These are phyloP conservation scores for Fusarium setosum DNA, from an alignment of 2,329 filamentous ascomycete genomes.

Conservation along the genomic window DNA sequence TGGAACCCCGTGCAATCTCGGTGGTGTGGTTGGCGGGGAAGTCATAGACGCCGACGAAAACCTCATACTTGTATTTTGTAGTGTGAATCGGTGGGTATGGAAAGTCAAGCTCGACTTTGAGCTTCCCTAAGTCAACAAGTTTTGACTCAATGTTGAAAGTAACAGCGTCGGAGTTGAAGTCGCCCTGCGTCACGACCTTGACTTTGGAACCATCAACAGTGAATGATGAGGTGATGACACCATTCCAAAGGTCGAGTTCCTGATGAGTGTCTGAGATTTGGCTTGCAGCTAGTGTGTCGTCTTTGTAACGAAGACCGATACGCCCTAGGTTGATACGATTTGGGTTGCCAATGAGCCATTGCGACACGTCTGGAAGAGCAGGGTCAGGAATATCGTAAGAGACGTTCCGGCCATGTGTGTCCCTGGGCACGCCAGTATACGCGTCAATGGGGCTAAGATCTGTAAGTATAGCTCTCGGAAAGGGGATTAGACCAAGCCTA, in stretches of 20 bases:
- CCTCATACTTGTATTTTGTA: slow-evolving; percentile 56
- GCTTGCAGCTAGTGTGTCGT: slow-evolving; percentile 41
- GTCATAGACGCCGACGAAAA: slow-evolving; percentile 55
- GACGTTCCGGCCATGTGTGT: slow-evolving; percentile 52
- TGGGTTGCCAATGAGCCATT: slow-evolving; percentile 65
- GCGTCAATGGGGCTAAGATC: slow-evolving; percentile 28
- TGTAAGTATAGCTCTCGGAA: not conserved
- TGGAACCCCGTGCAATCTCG: slow-evolving; percentile 20
- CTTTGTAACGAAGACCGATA: slow-evolving; percentile 53
- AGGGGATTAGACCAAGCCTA: not conserved
- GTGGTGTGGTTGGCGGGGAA: slow-evolving; percentile 54
- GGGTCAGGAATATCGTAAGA: slow-evolving; percentile 53
- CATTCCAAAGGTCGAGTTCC: slow-evolving; percentile 32
- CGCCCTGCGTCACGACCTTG: slow-evolving; percentile 50
- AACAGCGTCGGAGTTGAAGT: slow-evolving; percentile 53
- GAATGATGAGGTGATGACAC: slow-evolving; percentile 51
- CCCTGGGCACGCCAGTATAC: slow-evolving; percentile 47
- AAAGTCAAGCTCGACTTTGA: slow-evolving; percentile 55
- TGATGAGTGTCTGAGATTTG: slow-evolving; percentile 47
- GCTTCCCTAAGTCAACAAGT: slow-evolving; percentile 46
- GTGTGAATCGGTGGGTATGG: slow-evolving; percentile 55
- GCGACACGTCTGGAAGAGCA: slow-evolving; percentile 51
- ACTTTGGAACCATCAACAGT: slow-evolving; percentile 45
- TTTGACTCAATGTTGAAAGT: slow-evolving; percentile 50
- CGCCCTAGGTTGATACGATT: slow-evolving; percentile 57